Evolutionary conservation across 2,329 filamentous ascomycete genomes (phyloP).

Genomic region (Elsinoe arachidis): DNA sequence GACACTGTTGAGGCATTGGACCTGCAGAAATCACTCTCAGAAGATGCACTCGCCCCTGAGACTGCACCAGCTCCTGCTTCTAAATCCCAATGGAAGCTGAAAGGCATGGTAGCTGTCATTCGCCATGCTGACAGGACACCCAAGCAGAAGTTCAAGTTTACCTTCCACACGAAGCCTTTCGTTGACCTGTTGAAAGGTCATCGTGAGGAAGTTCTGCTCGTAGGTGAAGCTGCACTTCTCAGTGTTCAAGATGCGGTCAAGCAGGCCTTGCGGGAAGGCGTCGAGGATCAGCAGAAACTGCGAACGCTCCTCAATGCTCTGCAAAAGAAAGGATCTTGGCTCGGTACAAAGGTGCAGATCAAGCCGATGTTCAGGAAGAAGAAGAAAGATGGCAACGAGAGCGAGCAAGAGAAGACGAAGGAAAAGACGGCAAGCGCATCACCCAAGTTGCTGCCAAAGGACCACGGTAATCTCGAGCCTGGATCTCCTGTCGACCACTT

Average conservation of each 20-base stretch:
- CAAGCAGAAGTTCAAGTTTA: slow-evolving; percentile 99
- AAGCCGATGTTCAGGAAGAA: slow-evolving; percentile 98
- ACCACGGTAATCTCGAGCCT: slow-evolving; percentile 19
- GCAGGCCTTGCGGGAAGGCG: slow-evolving; percentile 63
- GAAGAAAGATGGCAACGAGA: slow-evolving; percentile 49
- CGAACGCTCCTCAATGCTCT: slow-evolving; percentile 75
- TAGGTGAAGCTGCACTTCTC: slow-evolving; percentile 78
- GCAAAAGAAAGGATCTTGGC: slow-evolving; percentile 85
- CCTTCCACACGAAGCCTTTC: slow-evolving; percentile 93
- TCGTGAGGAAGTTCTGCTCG: slow-evolving; percentile 89
- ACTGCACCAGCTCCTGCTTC: slow-evolving; percentile 46
- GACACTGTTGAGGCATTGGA: slow-evolving; percentile 16
- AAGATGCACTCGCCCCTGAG: slow-evolving; percentile 11
- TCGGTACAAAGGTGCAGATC: slow-evolving; percentile 96
- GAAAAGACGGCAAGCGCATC: slow-evolving; percentile 18
- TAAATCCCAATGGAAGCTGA: slow-evolving; percentile 95
- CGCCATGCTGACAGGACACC: slow-evolving; percentile 94
- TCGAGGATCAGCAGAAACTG: slow-evolving; percentile 84
- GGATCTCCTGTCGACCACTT: neutral
- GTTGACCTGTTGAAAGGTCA: slow-evolving; percentile 91
- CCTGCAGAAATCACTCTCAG: slow-evolving; percentile 13
- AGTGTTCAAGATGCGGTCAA: slow-evolving; percentile 87
- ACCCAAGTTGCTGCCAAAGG: slow-evolving; percentile 11
- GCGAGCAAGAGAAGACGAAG: slow-evolving; percentile 16
- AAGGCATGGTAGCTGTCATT: slow-evolving; percentile 94